These are phyloP conservation scores for Ascoidea tarda DNA, from an alignment of 805 yeast genomes.

Conservation along the genomic window DNA sequence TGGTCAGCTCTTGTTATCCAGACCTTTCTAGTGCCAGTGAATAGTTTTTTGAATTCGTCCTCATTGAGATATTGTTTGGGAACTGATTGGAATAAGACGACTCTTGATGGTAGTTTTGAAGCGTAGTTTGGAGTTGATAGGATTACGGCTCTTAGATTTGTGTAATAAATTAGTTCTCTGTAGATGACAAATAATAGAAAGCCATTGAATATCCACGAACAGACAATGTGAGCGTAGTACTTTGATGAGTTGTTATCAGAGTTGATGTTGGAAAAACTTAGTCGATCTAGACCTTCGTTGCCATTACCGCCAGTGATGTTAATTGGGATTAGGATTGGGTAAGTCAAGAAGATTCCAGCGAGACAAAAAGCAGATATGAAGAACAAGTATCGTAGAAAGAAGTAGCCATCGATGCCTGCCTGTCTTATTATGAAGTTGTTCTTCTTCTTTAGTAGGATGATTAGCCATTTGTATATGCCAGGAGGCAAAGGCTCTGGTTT, in stretches of 20 bases:
- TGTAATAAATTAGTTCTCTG: slow-evolving; percentile 69
- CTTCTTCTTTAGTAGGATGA: slow-evolving; percentile 46
- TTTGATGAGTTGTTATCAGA: slow-evolving; percentile 24
- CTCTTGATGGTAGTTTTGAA: slow-evolving; percentile 57
- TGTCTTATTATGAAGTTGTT: slow-evolving; percentile 70
- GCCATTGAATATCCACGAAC: slow-evolving; percentile 72
- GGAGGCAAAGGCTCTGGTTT: slow-evolving; percentile 62
- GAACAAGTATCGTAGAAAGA: slow-evolving; percentile 68
- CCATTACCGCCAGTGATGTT: slow-evolving; percentile 59
- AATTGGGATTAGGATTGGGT: slow-evolving; percentile 68
- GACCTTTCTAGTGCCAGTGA: slow-evolving; percentile 70
- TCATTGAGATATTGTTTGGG: slow-evolving; percentile 65
- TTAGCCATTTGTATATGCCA: slow-evolving; percentile 61
- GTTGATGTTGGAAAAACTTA: slow-evolving; percentile 66
- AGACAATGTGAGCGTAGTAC: slow-evolving; percentile 76
- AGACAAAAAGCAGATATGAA: slow-evolving; percentile 38
- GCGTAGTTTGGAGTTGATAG: slow-evolving; percentile 75
- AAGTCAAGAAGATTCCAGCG: slow-evolving; percentile 37
- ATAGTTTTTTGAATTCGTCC: slow-evolving; percentile 56
- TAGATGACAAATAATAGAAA: slow-evolving; percentile 56
- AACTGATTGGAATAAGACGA: slow-evolving; percentile 73
- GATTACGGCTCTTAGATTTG: slow-evolving; percentile 63
- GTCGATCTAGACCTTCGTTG: slow-evolving; percentile 54
- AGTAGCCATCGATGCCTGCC: slow-evolving; percentile 90
- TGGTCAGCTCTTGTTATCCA: slow-evolving; percentile 57